Conservation (phyloP, 257 asterid species). For the Handroanthus guayacan region DNA sequence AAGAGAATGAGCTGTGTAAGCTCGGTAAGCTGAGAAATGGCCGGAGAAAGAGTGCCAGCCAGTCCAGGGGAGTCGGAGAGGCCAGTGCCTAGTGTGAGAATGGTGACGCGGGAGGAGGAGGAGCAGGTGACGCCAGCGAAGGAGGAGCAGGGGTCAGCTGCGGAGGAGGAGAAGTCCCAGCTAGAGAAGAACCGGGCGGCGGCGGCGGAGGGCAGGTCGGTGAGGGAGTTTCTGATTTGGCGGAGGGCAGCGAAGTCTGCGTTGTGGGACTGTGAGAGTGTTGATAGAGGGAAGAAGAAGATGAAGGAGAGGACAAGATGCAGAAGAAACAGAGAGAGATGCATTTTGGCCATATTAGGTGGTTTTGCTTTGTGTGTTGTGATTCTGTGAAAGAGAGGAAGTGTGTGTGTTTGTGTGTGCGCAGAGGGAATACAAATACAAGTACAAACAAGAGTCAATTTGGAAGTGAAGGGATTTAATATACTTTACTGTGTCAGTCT, state of each 20-base stretch:
- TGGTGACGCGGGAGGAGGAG: constrained; percentile 42
- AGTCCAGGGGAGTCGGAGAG: constrained; percentile 72
- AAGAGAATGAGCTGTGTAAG: constrained; percentile 69
- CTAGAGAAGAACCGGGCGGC: constrained; percentile 56
- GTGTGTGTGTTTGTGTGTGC: constrained; percentile 20
- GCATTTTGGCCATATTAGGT: constrained; percentile 38
- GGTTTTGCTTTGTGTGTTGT: not conserved
- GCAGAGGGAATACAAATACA: not conserved
- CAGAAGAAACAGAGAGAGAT: constrained; percentile 22
- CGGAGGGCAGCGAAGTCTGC: constrained; percentile 68
- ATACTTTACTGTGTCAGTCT: constrained; percentile 1
- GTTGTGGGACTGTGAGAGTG: constrained; percentile 16
- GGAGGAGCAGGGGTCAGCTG: constrained; percentile 68
- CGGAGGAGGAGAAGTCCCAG: constrained; percentile 66
- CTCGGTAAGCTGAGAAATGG: constrained; percentile 52
- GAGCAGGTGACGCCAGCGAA: constrained; percentile 76
- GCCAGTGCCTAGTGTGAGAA: constrained; percentile 73
- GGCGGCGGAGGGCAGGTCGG: constrained; percentile 54
- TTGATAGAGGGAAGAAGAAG: constrained; percentile 31
- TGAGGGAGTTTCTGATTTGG: constrained; percentile 59
- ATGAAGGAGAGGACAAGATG: constrained; percentile 21
- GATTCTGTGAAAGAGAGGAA: constrained; percentile 25
- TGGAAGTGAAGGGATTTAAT: constrained; percentile 9
- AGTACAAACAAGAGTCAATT: not conserved
- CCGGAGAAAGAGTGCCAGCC: constrained; percentile 67